Percentiles rank a stretch among this genome's conserved stretches.
Evolutionary conservation across 257 asterid species (phyloP).

Genomic region (Pogostemon cablin): DNA sequence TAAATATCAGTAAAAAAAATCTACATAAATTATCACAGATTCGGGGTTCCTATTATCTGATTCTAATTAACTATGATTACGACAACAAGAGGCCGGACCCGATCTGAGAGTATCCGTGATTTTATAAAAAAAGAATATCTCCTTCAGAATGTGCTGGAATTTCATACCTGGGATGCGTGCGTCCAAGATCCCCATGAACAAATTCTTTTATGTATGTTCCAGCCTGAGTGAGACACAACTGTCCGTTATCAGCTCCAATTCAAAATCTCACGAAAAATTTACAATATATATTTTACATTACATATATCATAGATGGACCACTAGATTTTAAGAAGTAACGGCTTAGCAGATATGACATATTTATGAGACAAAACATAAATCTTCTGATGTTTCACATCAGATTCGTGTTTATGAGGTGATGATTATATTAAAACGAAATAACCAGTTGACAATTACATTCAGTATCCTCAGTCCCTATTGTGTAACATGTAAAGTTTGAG

Average conservation of each 20-base stretch:
- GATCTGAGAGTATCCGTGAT: slow-evolving; percentile 3
- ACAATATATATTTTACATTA: neutral
- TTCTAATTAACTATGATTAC: neutral
- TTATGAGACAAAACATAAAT: too few relatives aligned
- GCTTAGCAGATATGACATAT: too few relatives aligned
- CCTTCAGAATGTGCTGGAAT: slow-evolving; percentile 22
- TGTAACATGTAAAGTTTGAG: too few relatives aligned
- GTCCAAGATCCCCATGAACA: slow-evolving; percentile 97
- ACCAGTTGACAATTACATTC: too few relatives aligned
- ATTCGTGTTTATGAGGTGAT: too few relatives aligned
- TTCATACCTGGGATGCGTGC: slow-evolving; percentile 86
- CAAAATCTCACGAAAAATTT: slow-evolving; percentile 15
- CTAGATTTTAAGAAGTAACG: too few relatives aligned
- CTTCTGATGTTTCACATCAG: too few relatives aligned
- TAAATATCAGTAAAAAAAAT: neutral
- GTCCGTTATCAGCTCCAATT: slow-evolving; percentile 1
- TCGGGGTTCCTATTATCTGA: neutral
- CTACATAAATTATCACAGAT: neutral
- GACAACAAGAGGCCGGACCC: too few relatives aligned
- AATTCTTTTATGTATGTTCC: slow-evolving; percentile 98
- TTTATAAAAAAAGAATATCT: neutral
- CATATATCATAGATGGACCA: too few relatives aligned
- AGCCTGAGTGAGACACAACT: slow-evolving; percentile 57
- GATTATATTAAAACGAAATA: too few relatives aligned
- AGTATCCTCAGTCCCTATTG: too few relatives aligned